Base-by-base conservation (phyloP, 306 rosid species). In the Quercus rubra region DNA sequence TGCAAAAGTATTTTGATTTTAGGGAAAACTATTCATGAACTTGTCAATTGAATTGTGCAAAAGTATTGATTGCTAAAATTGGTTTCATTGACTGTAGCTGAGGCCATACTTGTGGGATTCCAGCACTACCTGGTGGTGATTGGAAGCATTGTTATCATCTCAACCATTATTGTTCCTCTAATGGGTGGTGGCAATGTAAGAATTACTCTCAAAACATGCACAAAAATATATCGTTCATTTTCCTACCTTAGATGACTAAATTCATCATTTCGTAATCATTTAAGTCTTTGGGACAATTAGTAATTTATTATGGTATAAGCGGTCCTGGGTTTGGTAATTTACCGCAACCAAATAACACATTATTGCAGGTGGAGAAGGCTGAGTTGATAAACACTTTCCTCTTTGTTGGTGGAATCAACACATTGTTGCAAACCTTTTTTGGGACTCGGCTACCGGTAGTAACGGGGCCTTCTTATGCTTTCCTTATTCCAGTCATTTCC, bases 151-250 rank as follows among this genome's bases (percentile, higher is more conserved):
- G 93, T 91, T 73, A 70, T 89, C 73, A 57, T 93, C 70, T 86
- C 98, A 57, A 86, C 92, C 41, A 14, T 85, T 20, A 80, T 95
- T 52, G 94, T 85, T 62, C 92, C 97, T 63, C 59, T 89, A 64
- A 92, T 95, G 89, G 99, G 99, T 76, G 99, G 99, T 78, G 98
- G 97, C 75, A 74, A 93, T 79, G 99, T 95, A 87, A 88, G 83
- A 43, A 43, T n/a, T 23, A 4, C 18, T 4, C 41, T 46, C 38
- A 0, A 21, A 63, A 12, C 28, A 17, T 52, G 11, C 5, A n/a
- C 21, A 15, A 3, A 30, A 12, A 15, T 52, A 56, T 79, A 38
- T 20, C n/a, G 13, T 69, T 25, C 5, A 51, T 20, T 19, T 61
- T 70, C 55, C 13, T 46, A 21, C 73, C 20, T 41, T 73, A 41